Evolutionary conservation across 176 grass and related monocot species (phyloP), one percentile per base, ranked within the genome.

Genomic region (Cymbopogon citratus): DNA sequence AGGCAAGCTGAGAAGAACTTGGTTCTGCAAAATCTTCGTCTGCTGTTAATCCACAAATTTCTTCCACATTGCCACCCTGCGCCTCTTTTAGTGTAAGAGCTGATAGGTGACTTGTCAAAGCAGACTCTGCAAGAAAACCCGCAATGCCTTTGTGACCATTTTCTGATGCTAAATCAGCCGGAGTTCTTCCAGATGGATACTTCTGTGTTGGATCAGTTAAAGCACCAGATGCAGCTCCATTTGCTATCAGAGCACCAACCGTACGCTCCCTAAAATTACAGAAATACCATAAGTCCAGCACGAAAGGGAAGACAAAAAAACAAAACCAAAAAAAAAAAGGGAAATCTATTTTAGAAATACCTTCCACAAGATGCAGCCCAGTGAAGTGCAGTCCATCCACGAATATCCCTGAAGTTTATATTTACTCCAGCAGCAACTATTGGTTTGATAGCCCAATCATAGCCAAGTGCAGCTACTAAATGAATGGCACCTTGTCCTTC

Each of bases 331-430:
- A 63, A 21, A 4, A 16, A n/a, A 5, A 65, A 27, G 6, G 66
- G 59, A 73, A 80, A 70, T 36, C n/a, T 54, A 44, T 63, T 35
- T 16, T 44, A 57, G 46, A 19, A 79, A 86, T 84, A 99, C 97
- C 97, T 95, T 79, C 97, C 93, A 78, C 87, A 90, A 45, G 77
- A 92, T 80, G 97, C 97, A 68, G 97, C 97, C 97, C 97, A 99
- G 66, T 99, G 97, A 90, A 99, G 97, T 0, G 97, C 97, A 78
- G 97, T 99, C 97, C 97, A 99, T 57, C 97, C 97, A 85, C 73
- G 93, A 69, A 84, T 76, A 91, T 99, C 97, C 87, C 97, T 94
- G 70, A 96, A 99, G 78, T 99, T 99, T 27, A 99, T 88, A 85
- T 86, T 91, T 61, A 99, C 97, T 75, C 97, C 97, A 56, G 91